Conservation (phyloP, 441 rosid genomes). For the Mallotus repandus region DNA sequence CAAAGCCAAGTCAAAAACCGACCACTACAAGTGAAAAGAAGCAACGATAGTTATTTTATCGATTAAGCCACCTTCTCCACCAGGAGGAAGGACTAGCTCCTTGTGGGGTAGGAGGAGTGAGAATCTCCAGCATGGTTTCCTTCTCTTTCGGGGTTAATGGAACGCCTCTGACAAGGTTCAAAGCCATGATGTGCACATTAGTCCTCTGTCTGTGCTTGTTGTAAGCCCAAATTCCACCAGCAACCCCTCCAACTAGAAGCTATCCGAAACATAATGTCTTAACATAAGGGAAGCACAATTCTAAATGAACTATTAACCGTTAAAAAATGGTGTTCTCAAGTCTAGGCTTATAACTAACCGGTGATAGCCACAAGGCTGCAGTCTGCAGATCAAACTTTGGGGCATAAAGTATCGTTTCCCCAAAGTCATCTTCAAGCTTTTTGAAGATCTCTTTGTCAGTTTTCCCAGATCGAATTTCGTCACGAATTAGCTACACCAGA, state of each 20-base stretch:
- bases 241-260: conserved; percentile 75
- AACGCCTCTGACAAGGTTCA: conserved; percentile 75
- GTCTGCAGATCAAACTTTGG: conserved; percentile 93
- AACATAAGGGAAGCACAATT: neutral
- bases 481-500: conserved; percentile 68
- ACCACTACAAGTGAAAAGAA: neutral
- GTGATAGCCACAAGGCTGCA: conserved; percentile 88
- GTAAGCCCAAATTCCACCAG: conserved; percentile 68
- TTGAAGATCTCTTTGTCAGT: conserved; percentile 82
- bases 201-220: conserved; percentile 64
- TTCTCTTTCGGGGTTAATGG: conserved; percentile 81
- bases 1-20: neutral
- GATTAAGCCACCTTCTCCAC: conserved; percentile 22
- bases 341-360: conserved; percentile 51
- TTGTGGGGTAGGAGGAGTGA: conserved; percentile 70
- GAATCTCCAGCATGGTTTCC: conserved; percentile 81
- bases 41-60: neutral
- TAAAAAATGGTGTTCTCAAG: neutral
- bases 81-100: conserved; percentile 19
- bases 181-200: conserved; percentile 85
- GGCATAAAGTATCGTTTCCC: conserved; percentile 92
- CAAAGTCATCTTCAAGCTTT: conserved; percentile 88
- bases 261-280: conserved; percentile 27
- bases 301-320: neutral
- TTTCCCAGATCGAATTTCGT: conserved; percentile 81